These are phyloP conservation scores for Apiospora arundinis DNA, from an alignment of 2,329 filamentous ascomycete species.

Conservation along the genomic window DNA sequence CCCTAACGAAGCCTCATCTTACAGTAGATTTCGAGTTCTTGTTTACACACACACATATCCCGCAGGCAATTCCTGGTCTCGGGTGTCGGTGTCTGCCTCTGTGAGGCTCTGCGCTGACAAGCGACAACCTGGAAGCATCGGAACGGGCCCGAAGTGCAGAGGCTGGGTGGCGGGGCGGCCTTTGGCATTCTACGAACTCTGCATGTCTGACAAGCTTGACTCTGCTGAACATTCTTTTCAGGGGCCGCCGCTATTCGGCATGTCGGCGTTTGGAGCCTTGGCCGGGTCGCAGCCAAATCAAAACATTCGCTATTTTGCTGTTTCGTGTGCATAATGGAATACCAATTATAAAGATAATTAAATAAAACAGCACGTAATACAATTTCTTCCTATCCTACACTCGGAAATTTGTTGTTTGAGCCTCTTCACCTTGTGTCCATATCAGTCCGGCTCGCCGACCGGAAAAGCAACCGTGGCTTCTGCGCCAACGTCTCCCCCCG, in stretches of 20 bases:
- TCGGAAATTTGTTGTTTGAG: background rate
- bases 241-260: too few relatives aligned
- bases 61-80: background rate
- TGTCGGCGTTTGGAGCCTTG: too few relatives aligned
- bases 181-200: background rate
- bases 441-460: background rate
- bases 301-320: too few relatives aligned
- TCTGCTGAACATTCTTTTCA: too few relatives aligned
- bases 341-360: too few relatives aligned
- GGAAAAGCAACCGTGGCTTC: background rate
- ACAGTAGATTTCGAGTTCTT: too few relatives aligned
- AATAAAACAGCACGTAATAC: too few relatives aligned
- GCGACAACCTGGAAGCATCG: background rate
- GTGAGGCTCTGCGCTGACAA: too few relatives aligned
- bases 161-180: background rate
- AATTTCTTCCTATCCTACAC: background rate
- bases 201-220: too few relatives aligned
- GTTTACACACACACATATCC: too few relatives aligned
- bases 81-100: background rate
- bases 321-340: too few relatives aligned
- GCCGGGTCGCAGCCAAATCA: too few relatives aligned
- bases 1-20: background rate
- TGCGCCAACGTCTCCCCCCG: background rate
- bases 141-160: background rate
- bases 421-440: background rate